phyloP scores from a whole-genome alignment of 164 flowering plant species.

The Macadamia tetraphylla region DNA sequence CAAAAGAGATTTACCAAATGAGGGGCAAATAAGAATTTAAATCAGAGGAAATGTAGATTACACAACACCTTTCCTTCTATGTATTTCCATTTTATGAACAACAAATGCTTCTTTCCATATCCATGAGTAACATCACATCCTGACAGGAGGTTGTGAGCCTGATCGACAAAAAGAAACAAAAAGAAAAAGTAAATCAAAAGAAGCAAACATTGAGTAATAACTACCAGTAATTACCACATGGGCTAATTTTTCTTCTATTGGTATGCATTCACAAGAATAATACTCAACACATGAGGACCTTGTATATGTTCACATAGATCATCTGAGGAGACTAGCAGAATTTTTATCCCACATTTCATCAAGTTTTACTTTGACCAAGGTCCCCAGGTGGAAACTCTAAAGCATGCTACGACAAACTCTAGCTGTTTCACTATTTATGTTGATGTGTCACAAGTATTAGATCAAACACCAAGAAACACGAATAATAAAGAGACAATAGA shows the following conservation, averaged over 20 bases:
- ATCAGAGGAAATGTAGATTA: background rate
- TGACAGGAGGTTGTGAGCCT: slow-evolving; percentile 75
- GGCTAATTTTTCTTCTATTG: background rate
- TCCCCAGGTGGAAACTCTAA: too few species aligned
- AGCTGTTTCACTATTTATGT: too few species aligned
- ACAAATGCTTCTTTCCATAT: slow-evolving; percentile 59
- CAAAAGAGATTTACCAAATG: slow-evolving; percentile 3
- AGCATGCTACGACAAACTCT: too few species aligned
- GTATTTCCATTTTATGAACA: slow-evolving; percentile 86
- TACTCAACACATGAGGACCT: background rate
- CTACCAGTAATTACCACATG: background rate
- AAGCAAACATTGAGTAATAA: background rate
- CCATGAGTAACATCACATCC: slow-evolving; percentile 33
- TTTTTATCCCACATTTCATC: too few species aligned
- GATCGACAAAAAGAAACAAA: slow-evolving; percentile 11
- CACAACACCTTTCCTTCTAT: slow-evolving; percentile 89
- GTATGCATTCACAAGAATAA: background rate
- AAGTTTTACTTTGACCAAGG: too few species aligned
- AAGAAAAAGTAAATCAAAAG: slow-evolving; percentile 1
- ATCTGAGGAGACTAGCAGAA: too few species aligned
- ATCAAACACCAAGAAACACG: too few species aligned
- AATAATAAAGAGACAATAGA: too few species aligned
- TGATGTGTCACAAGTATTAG: too few species aligned
- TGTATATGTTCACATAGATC: too few species aligned
- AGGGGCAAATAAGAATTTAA: background rate